Evolutionary conservation across 192 early-diverging fungal species (phyloP).

Genomic region (Pilobolus umbonatus): DNA sequence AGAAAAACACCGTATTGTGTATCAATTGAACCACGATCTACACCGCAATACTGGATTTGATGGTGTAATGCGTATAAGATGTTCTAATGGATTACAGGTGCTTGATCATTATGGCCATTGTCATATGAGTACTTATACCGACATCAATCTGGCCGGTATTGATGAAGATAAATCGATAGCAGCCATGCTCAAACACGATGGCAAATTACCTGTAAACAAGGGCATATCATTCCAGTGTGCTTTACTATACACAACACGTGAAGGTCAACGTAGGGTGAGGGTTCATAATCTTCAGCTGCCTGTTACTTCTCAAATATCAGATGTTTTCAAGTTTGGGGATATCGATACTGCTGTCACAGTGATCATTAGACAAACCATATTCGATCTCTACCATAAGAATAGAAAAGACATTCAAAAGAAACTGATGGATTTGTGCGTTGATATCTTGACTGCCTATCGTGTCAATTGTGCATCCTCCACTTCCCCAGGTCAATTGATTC

Average conservation of each 20-base stretch:
- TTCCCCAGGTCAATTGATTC: slow-evolving; percentile 91
- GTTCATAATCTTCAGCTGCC: slow-evolving; percentile 84
- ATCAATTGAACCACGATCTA: slow-evolving; percentile 70
- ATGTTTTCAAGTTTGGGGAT: slow-evolving; percentile 88
- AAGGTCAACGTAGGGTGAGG: slow-evolving; percentile 87
- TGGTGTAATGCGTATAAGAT: slow-evolving; percentile 84
- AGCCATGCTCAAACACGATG: slow-evolving; percentile 85
- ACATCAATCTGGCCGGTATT: slow-evolving; percentile 89
- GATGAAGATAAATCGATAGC: slow-evolving; percentile 85
- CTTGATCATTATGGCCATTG: slow-evolving; percentile 93
- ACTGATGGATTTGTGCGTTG: slow-evolving; percentile 83
- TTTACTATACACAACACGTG: slow-evolving; percentile 89
- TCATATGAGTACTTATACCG: slow-evolving; percentile 90
- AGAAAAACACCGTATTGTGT: slow-evolving; percentile 70
- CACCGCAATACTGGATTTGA: slow-evolving; percentile 83
- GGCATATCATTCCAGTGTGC: slow-evolving; percentile 94
- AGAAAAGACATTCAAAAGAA: slow-evolving; percentile 70
- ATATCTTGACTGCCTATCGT: slow-evolving; percentile 87
- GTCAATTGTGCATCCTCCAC: slow-evolving; percentile 89
- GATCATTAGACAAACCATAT: slow-evolving; percentile 62
- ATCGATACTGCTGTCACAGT: slow-evolving; percentile 89
- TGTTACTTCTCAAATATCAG: slow-evolving; percentile 72
- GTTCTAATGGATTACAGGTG: slow-evolving; percentile 83
- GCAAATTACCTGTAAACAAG: slow-evolving; percentile 81
- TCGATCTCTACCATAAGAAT: slow-evolving; percentile 25